Evolutionary conservation across 1,139 yeast genomes (phyloP), one percentile per base, ranked within the genome.

Genomic region (Taphrina wiesneri): DNA sequence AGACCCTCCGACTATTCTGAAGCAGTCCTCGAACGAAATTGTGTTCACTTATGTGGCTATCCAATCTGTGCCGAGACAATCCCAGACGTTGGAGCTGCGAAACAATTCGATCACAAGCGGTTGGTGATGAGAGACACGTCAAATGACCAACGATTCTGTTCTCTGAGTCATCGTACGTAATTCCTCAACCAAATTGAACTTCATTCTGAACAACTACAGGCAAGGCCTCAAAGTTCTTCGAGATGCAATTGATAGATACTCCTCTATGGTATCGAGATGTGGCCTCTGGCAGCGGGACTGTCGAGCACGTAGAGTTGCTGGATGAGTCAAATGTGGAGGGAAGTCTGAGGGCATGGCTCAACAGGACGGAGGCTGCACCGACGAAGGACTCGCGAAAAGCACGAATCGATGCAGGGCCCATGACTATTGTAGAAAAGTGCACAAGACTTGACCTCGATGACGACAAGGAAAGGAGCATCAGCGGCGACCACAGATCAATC

Each of bases 171-270:
- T 49, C 36, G 54, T 49, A 28, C 23, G 54, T 11, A 32, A 32
- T 11, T 15, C 36, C 9, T 11, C 6, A 15, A 32, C 36, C 15
- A 15, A 32, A n/a, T n/a, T n/a, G n/a, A n/a, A n/a, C n/a, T n/a
- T n/a, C n/a, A n/a, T n/a, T n/a, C n/a, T n/a, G n/a, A n/a, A n/a
- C n/a, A n/a, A 13, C 11, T 45, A 15, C 11, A 45, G 49, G 49
- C 9, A 30, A 34, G 17, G 56, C 56, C 1, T 52, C 56, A 19
- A 52, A 23, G 25, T 34, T 52, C 28, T 52, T 52, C 28, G 39
- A 52, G 45, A 52, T 52, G 45, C 56, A 52, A 32, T 17, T 52
- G 25, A 11, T 28, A 7, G 56, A 52, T 13, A 28, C 34, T n/a
- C 45, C 56, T 4, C 28, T 52, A 15, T 52, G 56, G 56, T 23